phyloP scores from a whole-genome alignment of 306 rosid genomes.

The Lotus japonicus region DNA sequence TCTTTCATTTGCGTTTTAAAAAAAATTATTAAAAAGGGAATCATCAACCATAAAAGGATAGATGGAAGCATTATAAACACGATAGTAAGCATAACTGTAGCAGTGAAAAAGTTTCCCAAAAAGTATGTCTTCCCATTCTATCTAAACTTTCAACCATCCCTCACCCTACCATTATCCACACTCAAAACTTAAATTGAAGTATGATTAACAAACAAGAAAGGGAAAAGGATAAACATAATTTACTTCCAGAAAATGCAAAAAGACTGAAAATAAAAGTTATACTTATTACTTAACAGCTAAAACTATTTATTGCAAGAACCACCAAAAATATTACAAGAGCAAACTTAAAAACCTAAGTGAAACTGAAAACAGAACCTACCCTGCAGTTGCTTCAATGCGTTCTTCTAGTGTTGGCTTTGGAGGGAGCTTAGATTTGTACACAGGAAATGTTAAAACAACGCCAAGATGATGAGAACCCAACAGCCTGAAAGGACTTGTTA shows the following conservation, averaged over 20 bases:
- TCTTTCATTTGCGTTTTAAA: no score
- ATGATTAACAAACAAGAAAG: not conserved
- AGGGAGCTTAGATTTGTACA: constrained; percentile 75
- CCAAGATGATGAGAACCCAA: constrained; percentile 89
- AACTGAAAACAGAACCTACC: constrained; percentile 43
- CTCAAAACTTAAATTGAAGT: not conserved
- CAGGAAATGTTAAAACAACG: constrained; percentile 90
- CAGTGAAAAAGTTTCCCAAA: no score
- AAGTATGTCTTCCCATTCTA: no score
- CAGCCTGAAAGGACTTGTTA: constrained; percentile 82
- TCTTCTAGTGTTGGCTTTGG: constrained; percentile 52
- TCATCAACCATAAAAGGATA: no score
- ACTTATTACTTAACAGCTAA: not conserved
- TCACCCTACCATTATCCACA: not conserved
- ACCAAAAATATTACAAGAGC: not conserved
- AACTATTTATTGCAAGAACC: not conserved
- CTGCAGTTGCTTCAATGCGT: constrained; percentile 62
- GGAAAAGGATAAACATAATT: not conserved
- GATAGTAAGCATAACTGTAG: no score
- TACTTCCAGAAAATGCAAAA: not conserved
- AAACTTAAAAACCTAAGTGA: not conserved
- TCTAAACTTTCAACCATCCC: not conserved
- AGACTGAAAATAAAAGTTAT: not conserved
- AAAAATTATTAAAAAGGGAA: no score
- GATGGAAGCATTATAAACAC: no score